A percentile compares a stretch with the other conserved stretches of the same genome.
phyloP scores from a whole-genome alignment of 2,329 filamentous ascomycete genomes.

The Aspergillus sp. region DNA sequence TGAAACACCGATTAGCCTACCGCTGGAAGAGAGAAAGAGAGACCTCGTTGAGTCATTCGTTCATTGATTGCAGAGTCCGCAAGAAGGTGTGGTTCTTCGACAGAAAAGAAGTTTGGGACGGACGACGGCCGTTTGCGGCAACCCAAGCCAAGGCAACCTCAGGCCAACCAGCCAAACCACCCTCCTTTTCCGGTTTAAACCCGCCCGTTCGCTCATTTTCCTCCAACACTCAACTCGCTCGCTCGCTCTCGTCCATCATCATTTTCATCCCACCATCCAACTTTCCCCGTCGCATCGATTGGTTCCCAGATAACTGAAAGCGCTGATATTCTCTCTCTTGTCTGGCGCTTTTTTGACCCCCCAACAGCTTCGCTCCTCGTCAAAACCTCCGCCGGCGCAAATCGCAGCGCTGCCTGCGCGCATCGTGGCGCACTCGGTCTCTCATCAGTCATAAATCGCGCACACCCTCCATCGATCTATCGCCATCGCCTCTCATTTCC shows the following conservation, averaged over 20 bases:
- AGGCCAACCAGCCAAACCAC: neutral
- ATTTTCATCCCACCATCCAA: conserved; percentile 24
- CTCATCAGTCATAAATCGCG: conserved; percentile 6
- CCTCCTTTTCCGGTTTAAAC: conserved; percentile 22
- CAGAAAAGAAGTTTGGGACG: neutral
- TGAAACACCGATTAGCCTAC: neutral
- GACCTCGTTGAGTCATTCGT: conserved; percentile 1
- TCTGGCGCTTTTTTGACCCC: conserved; percentile 19
- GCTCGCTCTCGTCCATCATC: conserved; percentile 13
- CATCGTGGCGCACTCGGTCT: conserved; percentile 13
- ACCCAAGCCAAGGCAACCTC: neutral
- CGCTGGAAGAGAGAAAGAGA: neutral
- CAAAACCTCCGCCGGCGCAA: conserved; percentile 35
- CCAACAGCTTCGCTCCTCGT: conserved; percentile 19
- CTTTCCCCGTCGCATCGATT: conserved; percentile 50
- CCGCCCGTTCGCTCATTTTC: conserved; percentile 9
- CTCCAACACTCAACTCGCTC: conserved; percentile 12
- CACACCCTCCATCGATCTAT: conserved; percentile 5
- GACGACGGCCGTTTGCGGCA: neutral
- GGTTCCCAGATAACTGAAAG: conserved; percentile 23
- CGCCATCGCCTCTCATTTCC: conserved; percentile 4
- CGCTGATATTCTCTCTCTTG: conserved; percentile 17
- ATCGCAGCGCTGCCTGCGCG: conserved; percentile 21
- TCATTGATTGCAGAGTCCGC: neutral
- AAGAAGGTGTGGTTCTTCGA: neutral